A percentile compares a stretch with the other conserved stretches of the same genome.
These are phyloP conservation scores for Penicillium lividum DNA, from an alignment of 495 filamentous ascomycete species.

Conservation along the genomic window DNA sequence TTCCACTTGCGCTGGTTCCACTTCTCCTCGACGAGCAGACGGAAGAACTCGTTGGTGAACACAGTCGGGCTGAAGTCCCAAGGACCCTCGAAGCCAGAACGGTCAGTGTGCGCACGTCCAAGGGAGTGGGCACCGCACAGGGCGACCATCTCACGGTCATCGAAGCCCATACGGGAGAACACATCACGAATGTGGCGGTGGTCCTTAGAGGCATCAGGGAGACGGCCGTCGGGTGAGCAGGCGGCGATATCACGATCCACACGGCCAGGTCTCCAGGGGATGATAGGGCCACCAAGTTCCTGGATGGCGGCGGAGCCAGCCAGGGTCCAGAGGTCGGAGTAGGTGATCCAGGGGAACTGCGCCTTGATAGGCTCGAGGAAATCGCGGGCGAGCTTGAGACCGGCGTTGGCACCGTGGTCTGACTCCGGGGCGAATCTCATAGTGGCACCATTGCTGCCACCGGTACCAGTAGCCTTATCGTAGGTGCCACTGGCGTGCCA, in stretches of 20 bases:
- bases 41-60: conserved; percentile 93
- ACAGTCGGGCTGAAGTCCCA: conserved; percentile 97
- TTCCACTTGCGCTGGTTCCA: conserved; percentile 94
- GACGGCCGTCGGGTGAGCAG: conserved; percentile 94
- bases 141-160: conserved; percentile 95
- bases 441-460: conserved; percentile 94
- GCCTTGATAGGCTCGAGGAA: conserved; percentile 89
- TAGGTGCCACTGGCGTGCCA: conserved; percentile 91
- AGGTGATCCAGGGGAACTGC: conserved; percentile 91
- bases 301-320: conserved; percentile 84
- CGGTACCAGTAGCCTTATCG: conserved; percentile 84
- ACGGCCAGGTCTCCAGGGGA: conserved; percentile 92
- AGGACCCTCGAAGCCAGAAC: conserved; percentile 85
- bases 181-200: conserved; percentile 84
- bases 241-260: conserved; percentile 75
- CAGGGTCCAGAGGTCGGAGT: conserved; percentile 97
- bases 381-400: conserved; percentile 83
- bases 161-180: conserved; percentile 97
- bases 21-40: conserved; percentile 84
- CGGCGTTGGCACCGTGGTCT: conserved; percentile 92
- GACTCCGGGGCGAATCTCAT: conserved; percentile 95
- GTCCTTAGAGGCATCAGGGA: conserved; percentile 83
- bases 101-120: conserved; percentile 87
- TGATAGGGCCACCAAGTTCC: conserved; percentile 86
- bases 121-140: conserved; percentile 88